Evolutionary conservation across 163 green algal species (phyloP).

Genomic region (Chlorella variabilis): DNA sequence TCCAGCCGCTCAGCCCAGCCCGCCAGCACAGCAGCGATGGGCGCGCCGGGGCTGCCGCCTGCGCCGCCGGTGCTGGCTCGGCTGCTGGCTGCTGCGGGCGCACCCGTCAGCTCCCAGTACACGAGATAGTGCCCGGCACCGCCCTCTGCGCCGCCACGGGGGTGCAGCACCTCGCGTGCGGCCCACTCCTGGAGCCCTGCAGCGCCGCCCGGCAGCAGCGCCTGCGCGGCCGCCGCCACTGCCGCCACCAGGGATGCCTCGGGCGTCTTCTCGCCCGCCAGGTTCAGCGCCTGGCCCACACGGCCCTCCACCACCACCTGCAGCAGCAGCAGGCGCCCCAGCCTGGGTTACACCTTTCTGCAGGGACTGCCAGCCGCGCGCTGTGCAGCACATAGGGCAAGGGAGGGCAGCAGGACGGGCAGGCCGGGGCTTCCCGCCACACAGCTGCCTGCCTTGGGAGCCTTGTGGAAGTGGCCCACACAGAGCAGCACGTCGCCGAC

Average conservation of each 20-base stretch:
- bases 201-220: background rate
- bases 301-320: constrained; percentile 7
- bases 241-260: background rate
- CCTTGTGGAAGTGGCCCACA: background rate
- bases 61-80: too few relatives aligned
- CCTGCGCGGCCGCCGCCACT: background rate
- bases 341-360: too few relatives aligned
- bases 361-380: too few relatives aligned
- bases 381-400: too few relatives aligned
- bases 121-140: background rate
- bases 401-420: too few relatives aligned
- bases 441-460: background rate
- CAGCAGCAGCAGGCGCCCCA: background rate
- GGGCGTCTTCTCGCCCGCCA: background rate
- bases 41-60: too few relatives aligned
- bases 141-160: background rate
- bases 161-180: background rate
- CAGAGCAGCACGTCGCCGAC: background rate
- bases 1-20: background rate
- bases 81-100: background rate
- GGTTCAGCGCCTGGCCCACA: background rate
- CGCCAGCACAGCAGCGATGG: background rate
- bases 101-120: background rate
- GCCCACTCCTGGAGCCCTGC: background rate
- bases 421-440: too few relatives aligned